phyloP scores from a whole-genome alignment of 768 basidiomycete species.

The Suillus lakei region DNA sequence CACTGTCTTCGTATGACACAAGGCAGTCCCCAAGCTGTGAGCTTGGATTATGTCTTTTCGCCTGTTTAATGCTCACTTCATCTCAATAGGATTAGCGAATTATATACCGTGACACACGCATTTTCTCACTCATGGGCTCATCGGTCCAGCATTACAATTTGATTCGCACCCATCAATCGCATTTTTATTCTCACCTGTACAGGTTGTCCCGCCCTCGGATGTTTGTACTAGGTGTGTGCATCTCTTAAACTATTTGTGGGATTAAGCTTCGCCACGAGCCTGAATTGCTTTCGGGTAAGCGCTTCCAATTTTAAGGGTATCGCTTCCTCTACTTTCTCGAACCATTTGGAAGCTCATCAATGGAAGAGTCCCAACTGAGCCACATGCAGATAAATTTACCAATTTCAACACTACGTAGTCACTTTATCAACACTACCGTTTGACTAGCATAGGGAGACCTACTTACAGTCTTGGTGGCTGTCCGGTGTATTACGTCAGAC shows the following conservation, averaged over 20 bases:
- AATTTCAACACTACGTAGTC: background rate
- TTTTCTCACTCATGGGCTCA: background rate
- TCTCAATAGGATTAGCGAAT: background rate
- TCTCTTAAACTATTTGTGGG: constrained; percentile 1
- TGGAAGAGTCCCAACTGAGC: background rate
- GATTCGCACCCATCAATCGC: background rate
- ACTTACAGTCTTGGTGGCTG: background rate
- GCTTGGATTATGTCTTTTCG: background rate
- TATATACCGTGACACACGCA: background rate
- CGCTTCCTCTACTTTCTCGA: background rate
- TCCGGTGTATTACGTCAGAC: constrained; percentile 5
- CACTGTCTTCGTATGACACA: constrained; percentile 42
- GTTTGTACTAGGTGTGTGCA: background rate
- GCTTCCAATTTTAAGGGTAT: background rate
- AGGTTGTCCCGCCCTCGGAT: constrained; percentile 2
- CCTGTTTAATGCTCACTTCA: background rate
- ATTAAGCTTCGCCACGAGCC: background rate
- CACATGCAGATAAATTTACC: background rate
- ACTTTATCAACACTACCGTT: background rate
- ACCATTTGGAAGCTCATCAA: background rate
- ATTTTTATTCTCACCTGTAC: constrained; percentile 3
- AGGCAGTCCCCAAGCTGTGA: background rate
- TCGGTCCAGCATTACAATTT: background rate
- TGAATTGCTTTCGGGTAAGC: background rate
- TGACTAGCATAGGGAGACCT: background rate